Conservation (phyloP, 2,329 filamentous ascomycete species). For the Fusarium irregulare region DNA sequence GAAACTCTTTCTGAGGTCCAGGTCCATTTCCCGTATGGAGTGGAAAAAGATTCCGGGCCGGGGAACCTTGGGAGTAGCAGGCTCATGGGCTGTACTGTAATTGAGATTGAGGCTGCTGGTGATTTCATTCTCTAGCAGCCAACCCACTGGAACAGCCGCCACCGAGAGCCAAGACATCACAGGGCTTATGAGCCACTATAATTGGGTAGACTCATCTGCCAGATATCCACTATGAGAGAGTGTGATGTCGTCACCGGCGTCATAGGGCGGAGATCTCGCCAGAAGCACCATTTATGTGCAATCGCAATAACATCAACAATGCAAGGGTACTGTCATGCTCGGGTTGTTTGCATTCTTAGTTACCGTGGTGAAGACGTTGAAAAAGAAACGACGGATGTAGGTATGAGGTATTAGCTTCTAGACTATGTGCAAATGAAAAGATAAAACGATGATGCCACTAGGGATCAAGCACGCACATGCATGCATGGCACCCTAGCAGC, state of each 20-base stretch:
- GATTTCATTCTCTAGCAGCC: conserved; percentile 31
- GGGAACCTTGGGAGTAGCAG: conserved; percentile 34
- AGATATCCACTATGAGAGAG: conserved; percentile 14
- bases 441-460: conserved; percentile 36
- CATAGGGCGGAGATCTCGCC: conserved; percentile 44
- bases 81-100: conserved; percentile 3
- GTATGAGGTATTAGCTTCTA: conserved; percentile 22
- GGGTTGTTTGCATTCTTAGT: background rate
- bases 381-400: conserved; percentile 17
- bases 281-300: conserved; percentile 23
- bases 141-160: conserved; percentile 36
- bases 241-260: conserved; percentile 47
- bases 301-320: conserved; percentile 2
- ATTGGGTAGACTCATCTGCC: conserved; percentile 14
- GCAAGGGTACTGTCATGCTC: conserved; percentile 19
- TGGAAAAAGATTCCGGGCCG: conserved; percentile 13
- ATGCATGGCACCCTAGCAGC: conserved; percentile 19
- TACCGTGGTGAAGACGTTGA: background rate
- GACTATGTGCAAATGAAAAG: conserved; percentile 9
- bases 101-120: conserved; percentile 17
- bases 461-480: conserved; percentile 14
- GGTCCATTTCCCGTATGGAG: background rate
- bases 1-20: background rate
- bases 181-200: background rate
- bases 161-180: conserved; percentile 26